These are phyloP conservation scores for Psophocarpus tetragonolobus DNA, from an alignment of 306 rosid species.

Conservation along the genomic window DNA sequence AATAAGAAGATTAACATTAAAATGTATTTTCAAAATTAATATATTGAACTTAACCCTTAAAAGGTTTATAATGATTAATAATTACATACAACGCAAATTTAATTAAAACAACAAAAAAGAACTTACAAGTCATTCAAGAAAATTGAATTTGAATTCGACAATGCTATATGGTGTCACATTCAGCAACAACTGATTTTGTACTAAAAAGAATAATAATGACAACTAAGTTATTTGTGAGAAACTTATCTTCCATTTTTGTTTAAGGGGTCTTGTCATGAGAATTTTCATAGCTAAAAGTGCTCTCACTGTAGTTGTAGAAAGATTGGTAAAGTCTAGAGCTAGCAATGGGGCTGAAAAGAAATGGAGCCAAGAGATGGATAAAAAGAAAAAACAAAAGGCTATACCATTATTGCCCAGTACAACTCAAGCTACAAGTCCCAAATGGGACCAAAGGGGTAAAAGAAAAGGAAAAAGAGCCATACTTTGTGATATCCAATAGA, in stretches of 20 bases:
- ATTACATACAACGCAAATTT: neutral
- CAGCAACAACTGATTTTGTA: neutral
- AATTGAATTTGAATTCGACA: neutral
- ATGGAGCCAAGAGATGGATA: neutral
- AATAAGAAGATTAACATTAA: no score
- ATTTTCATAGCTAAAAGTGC: neutral
- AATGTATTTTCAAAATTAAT: no score
- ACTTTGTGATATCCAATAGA: neutral
- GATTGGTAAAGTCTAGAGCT: neutral
- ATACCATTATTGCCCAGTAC: neutral
- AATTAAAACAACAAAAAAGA: neutral
- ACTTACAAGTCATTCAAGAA: neutral
- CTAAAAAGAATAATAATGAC: neutral
- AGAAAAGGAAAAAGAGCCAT: neutral
- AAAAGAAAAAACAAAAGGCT: neutral
- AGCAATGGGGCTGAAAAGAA: neutral
- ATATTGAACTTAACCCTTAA: no score
- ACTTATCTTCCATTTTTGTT: neutral
- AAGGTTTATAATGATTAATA: neutral
- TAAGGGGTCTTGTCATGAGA: neutral
- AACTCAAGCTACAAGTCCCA: neutral
- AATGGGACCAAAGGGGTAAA: neutral
- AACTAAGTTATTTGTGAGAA: neutral
- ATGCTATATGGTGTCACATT: neutral
- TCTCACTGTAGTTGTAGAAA: neutral